These are phyloP conservation scores for Vitis hybrid DNA, from an alignment of 177 flowering plant species.

Conservation along the genomic window DNA sequence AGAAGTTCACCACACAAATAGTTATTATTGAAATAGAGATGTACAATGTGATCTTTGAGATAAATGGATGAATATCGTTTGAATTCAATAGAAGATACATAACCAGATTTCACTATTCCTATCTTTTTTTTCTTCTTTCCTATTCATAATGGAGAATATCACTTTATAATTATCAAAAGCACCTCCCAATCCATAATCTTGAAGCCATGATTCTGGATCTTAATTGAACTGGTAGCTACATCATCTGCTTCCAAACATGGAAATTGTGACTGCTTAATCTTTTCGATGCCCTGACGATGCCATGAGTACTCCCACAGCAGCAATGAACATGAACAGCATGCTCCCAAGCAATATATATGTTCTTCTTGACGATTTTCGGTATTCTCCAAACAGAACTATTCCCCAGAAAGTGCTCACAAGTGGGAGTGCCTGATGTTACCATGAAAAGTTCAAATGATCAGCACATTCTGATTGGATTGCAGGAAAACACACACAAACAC, in stretches of 20 bases:
- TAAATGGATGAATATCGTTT: too few species aligned
- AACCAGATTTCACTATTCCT: too few species aligned
- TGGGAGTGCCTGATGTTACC: slow-evolving; percentile 73
- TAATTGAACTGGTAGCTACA: not conserved
- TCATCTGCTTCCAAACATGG: not conserved
- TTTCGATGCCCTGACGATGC: slow-evolving; percentile 78
- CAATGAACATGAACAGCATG: slow-evolving; percentile 80
- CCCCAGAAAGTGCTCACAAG: slow-evolving; percentile 96
- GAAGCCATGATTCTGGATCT: too few species aligned
- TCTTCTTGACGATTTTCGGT: slow-evolving; percentile 68
- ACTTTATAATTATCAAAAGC: too few species aligned
- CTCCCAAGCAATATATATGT: slow-evolving; percentile 62
- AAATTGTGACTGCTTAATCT: slow-evolving; percentile 10
- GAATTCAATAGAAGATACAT: too few species aligned
- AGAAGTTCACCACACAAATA: too few species aligned
- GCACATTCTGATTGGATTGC: too few species aligned
- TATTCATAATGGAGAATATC: too few species aligned
- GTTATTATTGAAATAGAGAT: too few species aligned
- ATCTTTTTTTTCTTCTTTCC: too few species aligned
- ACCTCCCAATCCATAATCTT: too few species aligned
- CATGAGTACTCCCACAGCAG: slow-evolving; percentile 80
- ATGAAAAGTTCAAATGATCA: not conserved
- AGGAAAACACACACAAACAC: not conserved
- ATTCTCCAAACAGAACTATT: slow-evolving; percentile 81
- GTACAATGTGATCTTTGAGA: too few species aligned